Evolutionary conservation across 1,139 yeast genomes (phyloP), one percentile per base, ranked within the genome.

Genomic region (Saccharomycopsis phalli): DNA sequence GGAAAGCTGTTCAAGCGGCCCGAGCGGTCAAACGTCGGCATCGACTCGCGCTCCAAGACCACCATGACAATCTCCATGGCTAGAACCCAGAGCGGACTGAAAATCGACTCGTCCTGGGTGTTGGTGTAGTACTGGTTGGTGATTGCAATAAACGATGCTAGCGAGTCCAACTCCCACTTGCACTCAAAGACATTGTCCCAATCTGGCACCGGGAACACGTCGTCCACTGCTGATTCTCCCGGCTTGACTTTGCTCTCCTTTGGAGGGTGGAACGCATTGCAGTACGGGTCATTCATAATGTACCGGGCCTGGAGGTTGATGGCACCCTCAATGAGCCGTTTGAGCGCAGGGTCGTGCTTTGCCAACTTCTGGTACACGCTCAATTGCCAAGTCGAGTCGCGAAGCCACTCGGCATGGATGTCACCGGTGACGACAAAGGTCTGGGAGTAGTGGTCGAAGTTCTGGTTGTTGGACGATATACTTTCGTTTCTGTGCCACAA

Each of bases 191-290:
- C 94, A 18, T 66, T 66, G 17, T 58, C 57, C 76, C 88, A 81
- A 49, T 81, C 74, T 2, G 87, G 88, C 3, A 56, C 52, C 0
- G 95, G 95, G 35, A 52, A 60, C 1, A 86, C 95, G 3, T 60
- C 54, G 55, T 86, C 95, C 45, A 65, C 63, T 1, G 79, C 74
- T 4, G 83, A 68, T 3, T 70, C 61, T 11, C 73, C 76, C 33
- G 62, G 60, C 36, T 61, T 63, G 19, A 81, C 69, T 0, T 69
- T 68, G 2, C 84, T 73, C 3, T 65, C 70, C 0, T 69, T 67
- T 0, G 95, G 95, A 2, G 95, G 94, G 52, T 86, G 94, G 63
- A 83, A 86, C 0, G 95, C 95, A 57, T 86, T 86, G 60, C 95
- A 86, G 57, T 82, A 86, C 0, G 95, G 94, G 6, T 80, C 71